Base-by-base conservation (phyloP, 2,329 filamentous ascomycete species). In the Thermoascus crustaceus region DNA sequence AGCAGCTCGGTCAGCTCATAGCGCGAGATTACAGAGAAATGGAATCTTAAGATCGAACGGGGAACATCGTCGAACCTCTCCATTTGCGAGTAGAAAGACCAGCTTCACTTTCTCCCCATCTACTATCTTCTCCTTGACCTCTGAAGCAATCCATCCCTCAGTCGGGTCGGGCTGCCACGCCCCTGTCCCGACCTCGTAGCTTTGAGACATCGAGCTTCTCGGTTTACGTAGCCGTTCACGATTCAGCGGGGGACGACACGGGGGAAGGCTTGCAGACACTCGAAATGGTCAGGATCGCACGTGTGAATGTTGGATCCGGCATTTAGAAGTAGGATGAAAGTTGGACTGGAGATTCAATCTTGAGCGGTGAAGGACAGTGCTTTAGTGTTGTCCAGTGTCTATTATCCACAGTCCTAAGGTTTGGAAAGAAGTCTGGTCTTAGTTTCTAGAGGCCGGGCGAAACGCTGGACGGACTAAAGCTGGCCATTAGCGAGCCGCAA, bases 131-230 rank as follows among this genome's bases (percentile, higher is more conserved):
- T 84, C 82, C 60, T 82, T 73, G 52, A 98, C 83, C 73, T 96
- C 88, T 30, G 91, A 95, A 59, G 88, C 84, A 63, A 98, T 79
- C 89, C 91, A 98, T 68, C 91, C 91, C 67, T 98, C 89, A 43
- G 85, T 85, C 61, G 78, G 71, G 71, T 98, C 91, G 53, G 91
- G 88, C 76, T 96, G 91, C 91, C 91, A 98, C 60, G 88, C 91
- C 76, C 86, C 80, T 55, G 89, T 96, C 59, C 89, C 91, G 58
- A 95, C 78, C 73, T 96, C 88, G 70, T 93, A 96, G 61, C 78
- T 85, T 67, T 93, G 84, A 71, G 86, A 85, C 88, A 94, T 94
- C 66, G 27, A 18, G 7, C 17, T 21, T 34, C 6, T 24, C 34
- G 23, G 14, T 21, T 31, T 18, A 37, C 25, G 34, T 27, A 31